Base-by-base conservation (phyloP, 495 filamentous ascomycete species). In the Copromyces sp. region DNA sequence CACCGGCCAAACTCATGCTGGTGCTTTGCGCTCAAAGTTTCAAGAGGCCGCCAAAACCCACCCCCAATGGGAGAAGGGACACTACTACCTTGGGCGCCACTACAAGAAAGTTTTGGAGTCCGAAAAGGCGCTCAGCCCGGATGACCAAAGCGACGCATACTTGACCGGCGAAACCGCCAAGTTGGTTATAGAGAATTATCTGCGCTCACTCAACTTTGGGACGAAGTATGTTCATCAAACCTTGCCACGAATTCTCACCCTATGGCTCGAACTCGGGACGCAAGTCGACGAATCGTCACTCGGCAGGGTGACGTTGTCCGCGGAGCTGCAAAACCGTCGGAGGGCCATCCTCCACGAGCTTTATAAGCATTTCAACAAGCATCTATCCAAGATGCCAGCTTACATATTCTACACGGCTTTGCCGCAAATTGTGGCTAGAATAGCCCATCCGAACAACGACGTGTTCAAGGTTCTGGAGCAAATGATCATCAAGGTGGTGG, bases 31-130 rank as follows among this genome's bases (percentile, higher is more conserved):
- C 38, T 85, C 89, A 20, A 89, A 93, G 79, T 98, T 97, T 79
- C 90, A 90, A 47, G 85, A 90, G 72, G 94, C 94, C 9, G 84
- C 88, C 20, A 87, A 83, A 75, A 83, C 85, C 9, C 84, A 86
- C 75, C 76, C 82, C 0, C 90, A 89, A 73, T 99, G 94, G 94
- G 96, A 99, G 76, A 97, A 97, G 82, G 94, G 92, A 1, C 93
- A 97, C 79, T 98, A 98, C 80, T 97, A 98, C 81, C 87, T 99
- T 20, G 95, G 95, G 14, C 95, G 94, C 72, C 93, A 98, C 81
- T 99, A 98, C 85, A 97, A 97, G 79, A 99, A 98, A 78, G 87
- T 98, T 17, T 85, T 97, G 24, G 94, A 98, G 75, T 91, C 92
- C 0, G 93, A 98, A 78, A 95, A 92, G 78, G 84, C 86, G 9